Evolutionary conservation across 306 rosid species (phyloP), one percentile per base, ranked within the genome.

Genomic region (Coriaria nepalensis): DNA sequence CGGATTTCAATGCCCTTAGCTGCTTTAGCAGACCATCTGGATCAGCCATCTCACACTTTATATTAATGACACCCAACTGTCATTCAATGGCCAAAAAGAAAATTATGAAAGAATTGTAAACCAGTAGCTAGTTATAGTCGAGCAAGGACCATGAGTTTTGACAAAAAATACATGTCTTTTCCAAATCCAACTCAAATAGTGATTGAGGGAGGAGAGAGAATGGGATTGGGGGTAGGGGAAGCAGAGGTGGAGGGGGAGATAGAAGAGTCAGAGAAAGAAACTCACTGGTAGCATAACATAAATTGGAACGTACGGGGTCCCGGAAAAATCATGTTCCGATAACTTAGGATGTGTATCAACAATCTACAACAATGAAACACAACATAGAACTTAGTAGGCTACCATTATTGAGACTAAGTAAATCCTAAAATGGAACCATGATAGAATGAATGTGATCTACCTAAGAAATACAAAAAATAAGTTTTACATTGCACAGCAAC

Each of bases 31-130:
- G 59, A 42, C 80, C 86, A 67, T 92, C 96, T 8, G 83, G 94
- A 77, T 92, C 96, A 65, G 79, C 93, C 58, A 92, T 73, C 63
- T 85, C 98, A 52, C 96, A 85, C 62, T 92, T 92, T 74, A 92
- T 77, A 66, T 85, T 85, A 69, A 82, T 64, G 62, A 82, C 87
- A 52, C 98, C 98, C 59, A 82, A 65, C 98, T 85, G 79, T 67
- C 51, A 68, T 20, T 20, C 3, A 20, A 20, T 20, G 29, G 29
- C 29, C 59, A 59, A 63, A 67, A 59, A 74, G 40, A 47, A 38
- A 12, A 37, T 37, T 14, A 40, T 50, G 45, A 13, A 54, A 42
- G 47, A 46, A 49, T 55, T 41, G 53, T 47, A 52, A 41, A 62
- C 45, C 9, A 62, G 37, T 20, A 20, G 29, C 29, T 20, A 20